A percentile compares a stretch with the other conserved stretches of the same genome.
Evolutionary conservation across 441 rosid genomes (phyloP).

Genomic region (Raphanus hybrid): DNA sequence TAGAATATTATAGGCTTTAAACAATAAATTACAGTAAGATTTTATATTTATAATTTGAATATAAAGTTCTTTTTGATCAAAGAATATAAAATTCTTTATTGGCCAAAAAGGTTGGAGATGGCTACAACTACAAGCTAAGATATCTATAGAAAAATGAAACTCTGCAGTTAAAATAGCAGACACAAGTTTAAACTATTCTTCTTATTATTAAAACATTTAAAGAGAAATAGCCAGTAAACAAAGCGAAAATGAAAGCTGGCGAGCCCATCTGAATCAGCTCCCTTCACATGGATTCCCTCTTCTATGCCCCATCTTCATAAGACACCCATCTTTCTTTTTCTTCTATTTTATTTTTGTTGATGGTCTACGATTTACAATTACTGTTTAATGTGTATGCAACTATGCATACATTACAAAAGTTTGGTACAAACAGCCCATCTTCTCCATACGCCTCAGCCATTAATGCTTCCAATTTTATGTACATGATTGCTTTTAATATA

Average conservation of each 20-base stretch:
- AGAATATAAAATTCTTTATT: not conserved
- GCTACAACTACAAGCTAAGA: slow-evolving; percentile 19
- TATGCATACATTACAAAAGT: too few species aligned
- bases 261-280: slow-evolving; percentile 37
- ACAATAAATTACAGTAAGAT: not conserved
- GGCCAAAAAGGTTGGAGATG: slow-evolving; percentile 27
- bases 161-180: slow-evolving; percentile 17
- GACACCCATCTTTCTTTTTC: slow-evolving; percentile 18
- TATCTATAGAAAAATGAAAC: slow-evolving; percentile 2
- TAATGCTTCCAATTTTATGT: too few species aligned
- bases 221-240: not conserved
- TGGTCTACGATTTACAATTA: slow-evolving; percentile 20
- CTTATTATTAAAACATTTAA: not conserved
- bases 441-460: too few species aligned
- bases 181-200: slow-evolving; percentile 2
- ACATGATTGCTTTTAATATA: too few species aligned
- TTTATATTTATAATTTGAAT: slow-evolving; percentile 1
- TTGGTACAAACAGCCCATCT: too few species aligned
- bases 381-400: too few species aligned
- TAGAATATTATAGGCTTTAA: not conserved
- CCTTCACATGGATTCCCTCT: slow-evolving; percentile 42
- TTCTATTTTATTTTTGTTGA: slow-evolving; percentile 12
- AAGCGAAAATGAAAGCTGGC: slow-evolving; percentile 44
- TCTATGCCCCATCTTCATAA: slow-evolving; percentile 40
- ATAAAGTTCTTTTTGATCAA: not conserved